A percentile compares a stretch with the other conserved stretches of the same genome.
phyloP scores from a whole-genome alignment of 768 basidiomycete species.

The Phylloporus sp. region DNA sequence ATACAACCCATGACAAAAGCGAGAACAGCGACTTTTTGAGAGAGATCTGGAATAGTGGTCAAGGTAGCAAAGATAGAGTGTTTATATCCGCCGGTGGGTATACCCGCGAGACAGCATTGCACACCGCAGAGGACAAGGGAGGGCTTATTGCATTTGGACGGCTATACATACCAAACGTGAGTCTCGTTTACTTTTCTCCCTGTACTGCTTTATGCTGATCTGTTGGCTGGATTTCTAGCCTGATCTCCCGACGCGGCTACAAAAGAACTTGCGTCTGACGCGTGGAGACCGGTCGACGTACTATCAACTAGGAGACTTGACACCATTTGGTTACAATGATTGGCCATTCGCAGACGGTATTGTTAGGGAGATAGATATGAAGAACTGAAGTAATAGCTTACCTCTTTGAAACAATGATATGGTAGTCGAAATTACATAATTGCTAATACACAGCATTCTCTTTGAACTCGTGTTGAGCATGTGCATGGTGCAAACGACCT shows the following conservation, averaged over 20 bases:
- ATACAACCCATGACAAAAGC: not conserved
- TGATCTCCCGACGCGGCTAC: constrained; percentile 24
- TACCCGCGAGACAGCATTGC: too few relatives aligned
- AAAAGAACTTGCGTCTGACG: constrained; percentile 14
- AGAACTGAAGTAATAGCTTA: too few relatives aligned
- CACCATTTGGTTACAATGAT: constrained; percentile 28
- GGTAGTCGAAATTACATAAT: too few relatives aligned
- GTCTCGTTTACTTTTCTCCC: too few relatives aligned
- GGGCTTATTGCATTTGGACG: too few relatives aligned
- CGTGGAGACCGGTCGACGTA: constrained; percentile 19
- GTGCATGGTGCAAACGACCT: too few relatives aligned
- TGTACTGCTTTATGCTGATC: not conserved
- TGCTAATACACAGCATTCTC: too few relatives aligned
- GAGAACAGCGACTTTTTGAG: constrained; percentile 28
- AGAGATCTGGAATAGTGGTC: constrained; percentile 18
- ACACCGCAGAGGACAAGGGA: too few relatives aligned
- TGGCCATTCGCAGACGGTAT: constrained; percentile 20
- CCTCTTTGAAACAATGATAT: too few relatives aligned
- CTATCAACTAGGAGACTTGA: constrained; percentile 21
- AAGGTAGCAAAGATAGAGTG: constrained; percentile 3
- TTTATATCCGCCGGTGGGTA: too few relatives aligned
- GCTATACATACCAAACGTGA: constrained; percentile 1
- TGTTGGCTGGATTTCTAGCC: constrained; percentile 12
- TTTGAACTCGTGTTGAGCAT: too few relatives aligned
- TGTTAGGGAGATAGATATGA: not conserved